Conservation (phyloP, 495 filamentous ascomycete species). For the Penicillium argentinense region DNA sequence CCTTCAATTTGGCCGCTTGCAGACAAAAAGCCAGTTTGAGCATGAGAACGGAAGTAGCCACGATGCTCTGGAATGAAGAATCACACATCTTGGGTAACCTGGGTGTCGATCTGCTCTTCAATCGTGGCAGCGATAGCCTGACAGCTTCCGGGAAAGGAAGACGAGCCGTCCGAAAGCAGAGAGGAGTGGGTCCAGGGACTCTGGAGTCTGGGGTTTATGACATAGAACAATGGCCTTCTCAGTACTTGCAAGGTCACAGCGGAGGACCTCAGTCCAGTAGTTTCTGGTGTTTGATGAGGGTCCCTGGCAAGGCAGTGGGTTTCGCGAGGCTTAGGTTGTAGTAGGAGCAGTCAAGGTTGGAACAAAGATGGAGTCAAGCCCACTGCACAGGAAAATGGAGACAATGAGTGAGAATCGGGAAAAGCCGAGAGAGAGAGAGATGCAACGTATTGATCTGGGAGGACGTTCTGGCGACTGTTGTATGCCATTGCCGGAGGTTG, state of each 20-base stretch:
- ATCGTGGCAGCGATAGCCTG: neutral
- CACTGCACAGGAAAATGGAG: neutral
- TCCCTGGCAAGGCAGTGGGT: conserved; percentile 1
- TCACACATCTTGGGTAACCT: conserved; percentile 13
- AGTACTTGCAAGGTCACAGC: conserved; percentile 1
- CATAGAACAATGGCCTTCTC: conserved; percentile 18
- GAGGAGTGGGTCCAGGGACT: conserved; percentile 6
- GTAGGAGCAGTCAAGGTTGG: neutral
- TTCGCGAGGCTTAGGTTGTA: neutral
- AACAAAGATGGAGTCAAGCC: neutral
- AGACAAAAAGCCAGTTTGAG: conserved; percentile 5
- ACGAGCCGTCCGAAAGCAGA: conserved; percentile 21
- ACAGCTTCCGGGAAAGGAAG: conserved; percentile 9
- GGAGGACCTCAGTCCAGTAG: conserved; percentile 8
- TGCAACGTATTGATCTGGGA: no score
- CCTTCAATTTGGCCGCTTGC: conserved; percentile 15
- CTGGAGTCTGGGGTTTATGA: conserved; percentile 20
- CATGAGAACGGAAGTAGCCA: conserved; percentile 15
- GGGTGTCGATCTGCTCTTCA: conserved; percentile 14
- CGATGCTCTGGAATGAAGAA: neutral
- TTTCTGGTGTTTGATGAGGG: neutral
- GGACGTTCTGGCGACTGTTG: no score
- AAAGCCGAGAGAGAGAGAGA: no score
- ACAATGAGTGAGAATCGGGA: no score
- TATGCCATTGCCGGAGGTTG: no score